These are phyloP conservation scores for Rhynchosporium secalis DNA, from an alignment of 2,329 filamentous ascomycete species.

Conservation along the genomic window DNA sequence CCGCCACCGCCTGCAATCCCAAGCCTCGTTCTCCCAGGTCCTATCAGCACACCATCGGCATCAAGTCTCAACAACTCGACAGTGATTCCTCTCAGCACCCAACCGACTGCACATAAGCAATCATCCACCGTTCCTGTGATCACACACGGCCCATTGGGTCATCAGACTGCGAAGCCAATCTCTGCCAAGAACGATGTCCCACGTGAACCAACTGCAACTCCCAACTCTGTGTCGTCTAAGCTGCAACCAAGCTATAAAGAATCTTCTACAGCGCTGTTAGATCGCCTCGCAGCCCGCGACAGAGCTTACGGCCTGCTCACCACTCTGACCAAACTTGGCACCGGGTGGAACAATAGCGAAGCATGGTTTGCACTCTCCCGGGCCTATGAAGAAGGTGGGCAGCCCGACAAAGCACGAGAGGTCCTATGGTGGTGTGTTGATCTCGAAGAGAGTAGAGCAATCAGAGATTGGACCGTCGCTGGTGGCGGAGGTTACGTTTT, in stretches of 20 bases:
- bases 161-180: slow-evolving; percentile 31
- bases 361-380: slow-evolving; percentile 89
- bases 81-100: slow-evolving; percentile 25
- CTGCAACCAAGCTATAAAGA: slow-evolving; percentile 27
- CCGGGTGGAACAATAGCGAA: slow-evolving; percentile 87
- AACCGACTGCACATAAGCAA: slow-evolving; percentile 17
- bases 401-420: slow-evolving; percentile 84
- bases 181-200: slow-evolving; percentile 35
- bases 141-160: slow-evolving; percentile 39
- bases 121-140: slow-evolving; percentile 20
- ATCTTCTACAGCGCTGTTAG: slow-evolving; percentile 42
- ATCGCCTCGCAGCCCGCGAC: slow-evolving; percentile 86
- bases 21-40: slow-evolving; percentile 36
- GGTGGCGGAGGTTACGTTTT: slow-evolving; percentile 55
- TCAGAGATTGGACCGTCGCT: slow-evolving; percentile 76
- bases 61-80: slow-evolving; percentile 31
- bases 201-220: slow-evolving; percentile 30
- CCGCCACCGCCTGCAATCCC: slow-evolving; percentile 55
- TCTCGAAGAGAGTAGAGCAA: slow-evolving; percentile 79
- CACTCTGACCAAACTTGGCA: slow-evolving; percentile 79
- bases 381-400: slow-evolving; percentile 83
- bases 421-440: slow-evolving; percentile 98
- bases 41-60: slow-evolving; percentile 31
- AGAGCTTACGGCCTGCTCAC: slow-evolving; percentile 83
- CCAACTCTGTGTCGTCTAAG: slow-evolving; percentile 16